Evolutionary conservation across 2,329 filamentous ascomycete species (phyloP), one percentile per base, ranked within the genome.

Genomic region (Monosporascus sp.): DNA sequence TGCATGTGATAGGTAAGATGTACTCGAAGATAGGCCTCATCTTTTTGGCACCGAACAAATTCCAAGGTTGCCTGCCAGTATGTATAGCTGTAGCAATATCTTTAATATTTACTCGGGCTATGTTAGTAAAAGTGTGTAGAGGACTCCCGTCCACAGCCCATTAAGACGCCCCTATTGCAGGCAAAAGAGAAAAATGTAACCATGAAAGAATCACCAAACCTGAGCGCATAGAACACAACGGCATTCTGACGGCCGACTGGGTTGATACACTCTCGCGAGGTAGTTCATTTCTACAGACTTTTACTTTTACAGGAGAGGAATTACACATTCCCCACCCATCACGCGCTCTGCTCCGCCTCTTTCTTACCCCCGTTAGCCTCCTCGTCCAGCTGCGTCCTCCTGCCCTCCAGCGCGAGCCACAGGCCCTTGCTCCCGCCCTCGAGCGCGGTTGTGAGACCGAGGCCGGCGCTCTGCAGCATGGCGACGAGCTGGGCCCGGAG

Each of bases 371-470:
- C 67, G 51, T 71, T 71, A 45, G 65, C 64, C 62, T 89, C 86
- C 62, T 92, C 88, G 66, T 97, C 91, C 69, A 99, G 71, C 74
- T 93, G 87, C 48, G 78, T 83, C 72, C 86, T 85, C 69, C 93
- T 79, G 48, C 89, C 84, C 77, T 97, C 93, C 64, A 99, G 76
- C 14, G 93, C 90, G 57, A 96, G 79, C 79, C 93, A 97, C 62
- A 99, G 68, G 67, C 82, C 92, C 78, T 87, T 90, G 55, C 86
- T 80, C 48, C 89, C 84, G 51, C 88, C 85, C 70, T 96, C 91
- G 63, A 99, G 74, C n/a, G 86, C 81, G 58, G 74, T 85, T 24
- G 91, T 89, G 52, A 99, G 72, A 54, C 86, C 85, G 52, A 90
- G 81, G 41, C 92, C 91, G 57, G 90, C 83, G 57, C 85, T 84